Conservation (phyloP, 2,329 filamentous ascomycete species). For the Lanzia echinophila region DNA sequence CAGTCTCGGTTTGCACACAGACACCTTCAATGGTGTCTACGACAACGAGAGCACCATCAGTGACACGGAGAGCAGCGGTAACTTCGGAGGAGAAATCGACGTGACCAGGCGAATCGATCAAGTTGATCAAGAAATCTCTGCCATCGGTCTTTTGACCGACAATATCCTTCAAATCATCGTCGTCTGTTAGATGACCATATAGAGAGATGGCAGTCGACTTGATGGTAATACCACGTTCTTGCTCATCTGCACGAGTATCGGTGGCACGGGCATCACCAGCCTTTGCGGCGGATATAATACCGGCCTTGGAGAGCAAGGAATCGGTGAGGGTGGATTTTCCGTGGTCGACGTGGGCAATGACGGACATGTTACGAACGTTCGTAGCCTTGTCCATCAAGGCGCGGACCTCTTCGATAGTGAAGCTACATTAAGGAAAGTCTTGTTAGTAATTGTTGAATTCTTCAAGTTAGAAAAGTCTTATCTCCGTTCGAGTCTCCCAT, state of each 20-base stretch:
- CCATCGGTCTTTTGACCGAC: conserved; percentile 80
- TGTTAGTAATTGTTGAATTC: conserved; percentile 40
- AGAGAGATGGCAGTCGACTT: conserved; percentile 99
- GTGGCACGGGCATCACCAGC: conserved; percentile 94
- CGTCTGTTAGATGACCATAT: conserved; percentile 74
- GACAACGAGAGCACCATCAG: conserved; percentile 98
- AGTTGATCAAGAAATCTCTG: conserved; percentile 98
- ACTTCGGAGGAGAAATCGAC: conserved; percentile 99
- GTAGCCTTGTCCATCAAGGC: conserved; percentile 70
- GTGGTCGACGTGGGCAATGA: conserved; percentile 99
- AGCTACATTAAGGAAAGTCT: conserved; percentile 53
- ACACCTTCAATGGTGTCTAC: conserved; percentile 99
- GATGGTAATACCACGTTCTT: conserved; percentile 99
- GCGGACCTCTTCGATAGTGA: conserved; percentile 95
- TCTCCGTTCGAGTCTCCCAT: conserved; percentile 6
- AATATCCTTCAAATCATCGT: conserved; percentile 92
- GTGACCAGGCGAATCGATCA: conserved; percentile 99
- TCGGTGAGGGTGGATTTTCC: conserved; percentile 99
- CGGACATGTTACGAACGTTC: conserved; percentile 93
- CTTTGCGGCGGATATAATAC: conserved; percentile 98
- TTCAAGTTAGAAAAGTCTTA: neutral
- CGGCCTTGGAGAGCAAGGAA: conserved; percentile 96
- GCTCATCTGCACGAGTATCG: conserved; percentile 94
- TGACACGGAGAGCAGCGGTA: conserved; percentile 98
- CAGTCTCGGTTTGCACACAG: conserved; percentile 99